Evolutionary conservation across 73 alveolate species (phyloP).

Genomic region (Blepharisma japonicum): DNA sequence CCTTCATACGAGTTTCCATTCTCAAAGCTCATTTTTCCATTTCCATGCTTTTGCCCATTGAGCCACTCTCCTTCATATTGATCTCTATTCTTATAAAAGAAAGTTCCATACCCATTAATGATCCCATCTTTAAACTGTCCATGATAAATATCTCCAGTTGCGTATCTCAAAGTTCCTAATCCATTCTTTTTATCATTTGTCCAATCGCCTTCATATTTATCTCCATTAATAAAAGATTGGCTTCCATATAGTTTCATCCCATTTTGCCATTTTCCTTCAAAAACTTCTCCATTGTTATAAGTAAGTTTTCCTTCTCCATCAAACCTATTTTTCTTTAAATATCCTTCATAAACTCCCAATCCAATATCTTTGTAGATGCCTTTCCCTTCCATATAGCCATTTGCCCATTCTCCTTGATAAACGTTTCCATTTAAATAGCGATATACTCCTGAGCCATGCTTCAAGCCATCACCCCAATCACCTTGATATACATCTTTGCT

Average conservation of each 20-base stretch:
- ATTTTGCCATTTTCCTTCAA: too few relatives aligned
- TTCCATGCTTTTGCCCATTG: constrained; percentile 65
- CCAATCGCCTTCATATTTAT: constrained; percentile 58
- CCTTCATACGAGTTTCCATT: too few relatives aligned
- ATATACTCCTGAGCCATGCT: constrained; percentile 24
- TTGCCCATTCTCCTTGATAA: constrained; percentile 13
- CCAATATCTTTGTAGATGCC: too few relatives aligned
- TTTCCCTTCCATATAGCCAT: not conserved
- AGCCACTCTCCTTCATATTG: constrained; percentile 72
- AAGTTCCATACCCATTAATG: constrained; percentile 19
- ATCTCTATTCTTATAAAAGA: constrained; percentile 47
- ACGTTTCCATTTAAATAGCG: not conserved
- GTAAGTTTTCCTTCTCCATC: too few relatives aligned
- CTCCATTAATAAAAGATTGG: constrained; percentile 31
- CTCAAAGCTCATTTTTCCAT: constrained; percentile 30
- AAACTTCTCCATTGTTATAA: too few relatives aligned
- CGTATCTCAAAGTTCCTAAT: not conserved
- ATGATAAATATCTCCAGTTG: not conserved
- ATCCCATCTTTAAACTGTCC: not conserved
- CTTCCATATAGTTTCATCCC: too few relatives aligned
- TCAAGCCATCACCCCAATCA: constrained; percentile 3
- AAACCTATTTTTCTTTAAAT: too few relatives aligned
- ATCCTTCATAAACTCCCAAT: too few relatives aligned
- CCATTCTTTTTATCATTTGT: constrained; percentile 41
- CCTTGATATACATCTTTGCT: constrained; percentile 13